Conservation (phyloP, 2,329 filamentous ascomycete genomes). For the Colletotrichum chrysophilum region DNA sequence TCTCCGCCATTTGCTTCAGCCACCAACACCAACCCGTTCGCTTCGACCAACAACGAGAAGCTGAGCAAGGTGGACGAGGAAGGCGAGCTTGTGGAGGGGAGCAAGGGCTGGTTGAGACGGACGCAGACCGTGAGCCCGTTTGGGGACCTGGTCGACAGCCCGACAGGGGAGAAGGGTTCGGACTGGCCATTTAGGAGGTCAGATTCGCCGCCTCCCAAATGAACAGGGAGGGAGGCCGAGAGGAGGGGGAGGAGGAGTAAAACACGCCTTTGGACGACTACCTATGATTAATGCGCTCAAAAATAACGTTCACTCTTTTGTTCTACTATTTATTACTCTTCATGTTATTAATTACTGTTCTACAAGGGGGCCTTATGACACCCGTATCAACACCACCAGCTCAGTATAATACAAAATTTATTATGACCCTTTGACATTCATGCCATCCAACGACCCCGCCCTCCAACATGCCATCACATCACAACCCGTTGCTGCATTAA, state of each 20-base stretch:
- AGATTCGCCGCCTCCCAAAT: not conserved
- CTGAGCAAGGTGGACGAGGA: conserved; percentile 12
- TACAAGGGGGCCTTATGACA: not conserved
- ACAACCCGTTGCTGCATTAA: not conserved
- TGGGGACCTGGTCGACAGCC: conserved; percentile 29
- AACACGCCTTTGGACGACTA: not conserved
- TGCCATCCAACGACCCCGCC: not conserved
- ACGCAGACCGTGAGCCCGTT: conserved; percentile 39
- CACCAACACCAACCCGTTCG: not conserved
- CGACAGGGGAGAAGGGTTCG: not conserved
- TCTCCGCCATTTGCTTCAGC: not conserved
- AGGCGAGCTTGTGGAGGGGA: conserved; percentile 8
- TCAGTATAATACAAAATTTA: not conserved
- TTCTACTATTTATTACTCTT: not conserved
- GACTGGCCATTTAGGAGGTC: conserved; percentile 15
- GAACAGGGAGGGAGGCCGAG: not conserved
- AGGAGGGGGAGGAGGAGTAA: not conserved
- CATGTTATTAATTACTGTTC: not conserved
- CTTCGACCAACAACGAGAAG: not conserved
- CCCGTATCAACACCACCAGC: not conserved
- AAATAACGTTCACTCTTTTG: not conserved
- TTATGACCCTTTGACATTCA: not conserved
- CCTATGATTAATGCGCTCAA: not conserved
- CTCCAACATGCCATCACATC: not conserved
- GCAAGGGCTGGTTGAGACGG: conserved; percentile 33